Base-by-base conservation (phyloP, 139 green algal species). In the Auxenochlorella pyrenoidosa region DNA sequence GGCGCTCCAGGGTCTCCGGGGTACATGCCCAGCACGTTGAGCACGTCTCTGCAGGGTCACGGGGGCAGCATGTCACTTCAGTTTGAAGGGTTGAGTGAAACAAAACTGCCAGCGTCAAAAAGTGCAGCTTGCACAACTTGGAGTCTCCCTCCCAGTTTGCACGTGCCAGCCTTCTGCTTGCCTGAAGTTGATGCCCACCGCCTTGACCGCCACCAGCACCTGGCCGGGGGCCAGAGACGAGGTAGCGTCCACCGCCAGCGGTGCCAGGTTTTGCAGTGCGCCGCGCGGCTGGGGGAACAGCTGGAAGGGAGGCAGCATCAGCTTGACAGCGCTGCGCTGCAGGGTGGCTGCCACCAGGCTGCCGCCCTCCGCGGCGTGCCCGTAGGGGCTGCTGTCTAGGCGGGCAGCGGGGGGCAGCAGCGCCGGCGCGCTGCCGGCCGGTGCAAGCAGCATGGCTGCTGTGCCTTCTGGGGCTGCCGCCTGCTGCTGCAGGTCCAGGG, bases 11-110 rank as follows among this genome's bases (percentile, higher is more conserved):
- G 86, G 79, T 92, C 89, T 32, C 92, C 92, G 22, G 93, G 91
- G 86, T 95, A 95, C 91, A 95, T 95, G 43, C 89, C 93, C 58
- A 95, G 83, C 38, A 95, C 90, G 75, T 95, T 95, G n/a, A 95
- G 90, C 40, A 95, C 90, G 43, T 95, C 92, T 66, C 92, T 87
- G 83, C 70, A 72, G 47, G 76, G 38, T 12, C n/a, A 26, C 47
- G 10, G 47, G n/a, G 10, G 10, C 47, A 54, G 47, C 47, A 54
- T 6, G 47, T 54, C 47, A 10, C 2, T 5, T 36, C n/a, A n/a
- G n/a, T n/a, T n/a, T n/a, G n/a, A n/a, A n/a, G n/a, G n/a, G n/a
- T n/a, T n/a, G n/a, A n/a, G n/a, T n/a, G n/a, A n/a, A n/a, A n/a
- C n/a, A n/a, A n/a, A n/a, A n/a, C n/a, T n/a, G n/a, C n/a, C n/a